phyloP scores from a whole-genome alignment of 176 grass and related monocot species.

The Typha latifolia region DNA sequence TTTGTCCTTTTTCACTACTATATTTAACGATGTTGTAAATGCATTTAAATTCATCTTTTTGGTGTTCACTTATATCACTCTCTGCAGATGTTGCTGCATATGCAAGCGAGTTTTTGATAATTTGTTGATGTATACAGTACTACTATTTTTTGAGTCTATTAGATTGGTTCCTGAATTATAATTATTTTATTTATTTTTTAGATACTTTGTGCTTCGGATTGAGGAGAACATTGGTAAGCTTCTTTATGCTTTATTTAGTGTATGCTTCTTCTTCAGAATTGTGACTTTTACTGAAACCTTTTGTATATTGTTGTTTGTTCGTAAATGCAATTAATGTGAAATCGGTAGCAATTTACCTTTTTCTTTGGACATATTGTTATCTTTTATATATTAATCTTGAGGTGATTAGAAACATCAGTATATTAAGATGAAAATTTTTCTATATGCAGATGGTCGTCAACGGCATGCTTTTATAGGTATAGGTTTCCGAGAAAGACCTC shows the following conservation, averaged over 20 bases:
- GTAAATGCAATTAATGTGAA: no score
- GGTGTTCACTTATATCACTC: not conserved
- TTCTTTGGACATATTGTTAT: no score
- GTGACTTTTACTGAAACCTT: not conserved
- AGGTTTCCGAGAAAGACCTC: conserved; percentile 92
- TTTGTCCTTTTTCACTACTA: conserved; percentile 11
- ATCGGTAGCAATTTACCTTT: no score
- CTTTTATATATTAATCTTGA: no score
- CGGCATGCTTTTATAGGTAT: conserved; percentile 94
- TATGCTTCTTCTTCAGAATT: not conserved
- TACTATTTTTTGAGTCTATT: not conserved
- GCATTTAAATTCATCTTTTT: conserved; percentile 6
- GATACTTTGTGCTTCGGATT: conserved; percentile 89
- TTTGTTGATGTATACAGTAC: not conserved
- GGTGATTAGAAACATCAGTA: not conserved
- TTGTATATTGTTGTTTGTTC: not conserved
- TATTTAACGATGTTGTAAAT: not conserved
- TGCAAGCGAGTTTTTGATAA: not conserved
- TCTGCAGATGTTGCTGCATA: not conserved
- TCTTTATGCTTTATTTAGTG: conserved; percentile 10
- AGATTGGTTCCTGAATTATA: not conserved
- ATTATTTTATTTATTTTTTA: conserved; percentile 25
- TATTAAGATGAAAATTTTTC: not conserved
- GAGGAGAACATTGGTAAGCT: conserved; percentile 85
- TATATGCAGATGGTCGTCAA: conserved; percentile 60